These are phyloP conservation scores for Coprinopsis sp. DNA, from an alignment of 768 basidiomycete genomes.

Conservation along the genomic window DNA sequence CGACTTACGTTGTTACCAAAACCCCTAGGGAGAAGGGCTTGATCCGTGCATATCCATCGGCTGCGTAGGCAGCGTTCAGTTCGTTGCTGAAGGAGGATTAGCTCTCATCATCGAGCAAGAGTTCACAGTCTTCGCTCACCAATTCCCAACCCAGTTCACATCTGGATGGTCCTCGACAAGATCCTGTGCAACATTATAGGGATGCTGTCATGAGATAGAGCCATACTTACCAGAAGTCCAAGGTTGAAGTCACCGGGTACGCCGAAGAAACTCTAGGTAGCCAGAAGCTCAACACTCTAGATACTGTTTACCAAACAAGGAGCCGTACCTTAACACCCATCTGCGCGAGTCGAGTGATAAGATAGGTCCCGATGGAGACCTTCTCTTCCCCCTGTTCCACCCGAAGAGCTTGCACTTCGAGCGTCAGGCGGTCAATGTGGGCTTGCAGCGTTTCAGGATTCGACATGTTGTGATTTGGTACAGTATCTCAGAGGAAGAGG, in stretches of 20 bases:
- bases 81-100: constrained; percentile 59
- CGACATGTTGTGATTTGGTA: no score
- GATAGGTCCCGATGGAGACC: constrained; percentile 54
- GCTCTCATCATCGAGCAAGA: background rate
- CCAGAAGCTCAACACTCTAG: constrained; percentile 3
- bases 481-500: no score
- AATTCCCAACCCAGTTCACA: constrained; percentile 86
- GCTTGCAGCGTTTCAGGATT: constrained; percentile 19
- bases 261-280: constrained; percentile 69
- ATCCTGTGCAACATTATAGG: constrained; percentile 43
- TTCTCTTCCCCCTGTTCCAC: constrained; percentile 33
- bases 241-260: constrained; percentile 88
- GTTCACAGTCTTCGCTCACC: constrained; percentile 33
- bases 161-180: constrained; percentile 72
- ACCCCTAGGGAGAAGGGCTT: constrained; percentile 72
- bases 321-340: constrained; percentile 56
- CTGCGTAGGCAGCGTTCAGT: constrained; percentile 85
- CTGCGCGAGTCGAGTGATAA: constrained; percentile 59
- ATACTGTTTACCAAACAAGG: background rate
- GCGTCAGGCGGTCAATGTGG: constrained; percentile 36
- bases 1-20: constrained; percentile 27
- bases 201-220: background rate
- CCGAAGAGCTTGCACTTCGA: constrained; percentile 41
- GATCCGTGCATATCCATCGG: constrained; percentile 89
- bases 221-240: constrained; percentile 45